Evolutionary conservation across 805 yeast species (phyloP).

Genomic region (Yarrowia phangngaensis): DNA sequence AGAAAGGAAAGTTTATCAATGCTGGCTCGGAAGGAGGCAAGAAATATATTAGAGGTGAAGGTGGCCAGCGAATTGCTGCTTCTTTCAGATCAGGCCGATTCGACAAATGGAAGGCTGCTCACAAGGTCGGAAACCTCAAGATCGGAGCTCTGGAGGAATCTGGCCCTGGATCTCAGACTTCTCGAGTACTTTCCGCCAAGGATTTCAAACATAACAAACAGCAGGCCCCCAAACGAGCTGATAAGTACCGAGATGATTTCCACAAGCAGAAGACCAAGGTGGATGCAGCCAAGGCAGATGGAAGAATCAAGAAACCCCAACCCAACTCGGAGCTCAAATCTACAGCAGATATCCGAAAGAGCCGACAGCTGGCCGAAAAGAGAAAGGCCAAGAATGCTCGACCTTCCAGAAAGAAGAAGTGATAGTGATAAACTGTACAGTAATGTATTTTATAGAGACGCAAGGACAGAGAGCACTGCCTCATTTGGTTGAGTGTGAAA

Average conservation of each 20-base stretch:
- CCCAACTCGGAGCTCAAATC: conserved; percentile 52
- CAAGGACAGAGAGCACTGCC: too few relatives aligned
- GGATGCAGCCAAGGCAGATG: conserved; percentile 71
- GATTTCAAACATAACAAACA: conserved; percentile 67
- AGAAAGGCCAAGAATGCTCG: conserved; percentile 82
- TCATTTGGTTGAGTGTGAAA: too few relatives aligned
- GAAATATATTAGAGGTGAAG: conserved; percentile 88
- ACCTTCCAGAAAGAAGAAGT: conserved; percentile 48
- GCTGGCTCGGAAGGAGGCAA: conserved; percentile 64
- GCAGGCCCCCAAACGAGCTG: conserved; percentile 88
- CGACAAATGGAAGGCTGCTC: conserved; percentile 83
- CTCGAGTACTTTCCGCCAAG: conserved; percentile 34
- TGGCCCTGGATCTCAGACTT: conserved; percentile 36
- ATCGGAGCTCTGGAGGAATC: conserved; percentile 54
- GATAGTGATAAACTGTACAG: too few relatives aligned
- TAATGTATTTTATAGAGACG: too few relatives aligned
- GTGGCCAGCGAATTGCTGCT: conserved; percentile 90
- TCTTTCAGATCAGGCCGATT: conserved; percentile 84
- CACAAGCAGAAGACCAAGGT: conserved; percentile 77
- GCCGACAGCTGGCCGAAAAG: conserved; percentile 64
- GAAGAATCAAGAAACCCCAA: conserved; percentile 37
- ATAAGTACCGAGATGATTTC: conserved; percentile 82
- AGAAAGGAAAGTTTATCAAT: conserved; percentile 84
- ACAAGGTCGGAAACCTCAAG: conserved; percentile 48
- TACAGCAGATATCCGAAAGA: conserved; percentile 73